These are phyloP conservation scores for Yarrowia galli DNA, from an alignment of 1,139 yeast species.

Conservation along the genomic window DNA sequence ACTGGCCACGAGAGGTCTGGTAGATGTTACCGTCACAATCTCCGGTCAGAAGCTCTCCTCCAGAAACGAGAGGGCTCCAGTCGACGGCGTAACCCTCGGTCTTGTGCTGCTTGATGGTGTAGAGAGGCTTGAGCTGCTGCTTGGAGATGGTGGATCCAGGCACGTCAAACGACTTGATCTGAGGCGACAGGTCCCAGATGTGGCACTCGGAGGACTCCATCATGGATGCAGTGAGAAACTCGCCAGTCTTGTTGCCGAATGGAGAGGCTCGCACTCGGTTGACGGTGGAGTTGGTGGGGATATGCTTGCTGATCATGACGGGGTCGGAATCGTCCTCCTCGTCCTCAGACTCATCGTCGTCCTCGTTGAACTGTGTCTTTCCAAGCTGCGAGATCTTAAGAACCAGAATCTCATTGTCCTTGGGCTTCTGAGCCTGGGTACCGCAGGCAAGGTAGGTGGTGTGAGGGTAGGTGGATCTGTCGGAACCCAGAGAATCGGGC, in stretches of 20 bases:
- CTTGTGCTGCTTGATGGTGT: conserved; percentile 89
- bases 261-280: conserved; percentile 90
- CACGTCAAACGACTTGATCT: conserved; percentile 80
- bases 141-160: conserved; percentile 88
- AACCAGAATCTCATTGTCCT: conserved; percentile 86
- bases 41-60: conserved; percentile 88
- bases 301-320: conserved; percentile 78
- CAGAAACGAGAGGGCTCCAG: conserved; percentile 87
- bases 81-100: conserved; percentile 97
- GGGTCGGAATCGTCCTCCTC: conserved; percentile 86
- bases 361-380: conserved; percentile 84
- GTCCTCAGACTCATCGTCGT: conserved; percentile 71
- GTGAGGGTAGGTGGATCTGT: conserved; percentile 90
- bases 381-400: conserved; percentile 82
- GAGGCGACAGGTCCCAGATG: conserved; percentile 82
- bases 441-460: conserved; percentile 87
- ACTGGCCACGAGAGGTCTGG: conserved; percentile 76
- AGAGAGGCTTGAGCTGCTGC: conserved; percentile 76
- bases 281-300: conserved; percentile 82
- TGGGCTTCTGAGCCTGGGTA: conserved; percentile 87
- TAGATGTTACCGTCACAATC: conserved; percentile 85
- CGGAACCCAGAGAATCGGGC: conserved; percentile 86
- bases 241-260: conserved; percentile 75
- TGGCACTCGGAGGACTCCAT: conserved; percentile 89
- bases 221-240: conserved; percentile 87